Base-by-base conservation (phyloP, 345 rosid species). In the Bruguiera gymnorhiza region DNA sequence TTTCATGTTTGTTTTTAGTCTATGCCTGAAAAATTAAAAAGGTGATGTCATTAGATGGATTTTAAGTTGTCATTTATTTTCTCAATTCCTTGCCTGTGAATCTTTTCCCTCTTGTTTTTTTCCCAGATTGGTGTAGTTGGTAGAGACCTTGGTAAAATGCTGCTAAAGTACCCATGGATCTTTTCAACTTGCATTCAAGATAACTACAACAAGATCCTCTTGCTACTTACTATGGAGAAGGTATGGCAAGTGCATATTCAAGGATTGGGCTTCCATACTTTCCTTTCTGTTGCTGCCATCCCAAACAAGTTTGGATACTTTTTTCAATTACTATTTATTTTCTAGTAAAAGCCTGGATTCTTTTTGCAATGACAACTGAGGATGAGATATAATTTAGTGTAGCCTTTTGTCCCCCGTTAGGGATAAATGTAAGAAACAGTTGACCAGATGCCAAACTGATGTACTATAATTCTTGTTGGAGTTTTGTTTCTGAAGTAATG, bases 131-230 rank as follows among this genome's bases (percentile, higher is more conserved):
- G 79, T 75, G 77, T 73, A 24, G 79, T 60, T 51, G 72, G 77
- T 80, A 70, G 79, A 37, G 84, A 81, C 73, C 66, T 86, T 64
- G 91, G 90, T 30, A 86, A 83, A 76, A 71, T 93, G 69, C 67
- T 94, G 78, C 26, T 81, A 43, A 91, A 89, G 72, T 91, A 89
- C 83, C 98, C 96, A 13, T 91, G 97, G 97, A 77, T 94, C 62
- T 86, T 91, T 63, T 89, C 95, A 26, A 50, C 86, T 0, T 79
- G 91, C 70, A 69, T 91, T 71, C 94, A 83, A 78, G 82, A 82
- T 60, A 88, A 93, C 63, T 87, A 83, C 27, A 67, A 82, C 19
- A 78, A 78, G 58, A 78, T 91, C 11, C 62, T 84, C 76, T 80
- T 77, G 20, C 74, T 83, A 54, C 78, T 87, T 69, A 75, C 83